These are phyloP conservation scores for Dactylonectria estremocensis DNA, from an alignment of 2,329 filamentous ascomycete genomes.

Conservation along the genomic window DNA sequence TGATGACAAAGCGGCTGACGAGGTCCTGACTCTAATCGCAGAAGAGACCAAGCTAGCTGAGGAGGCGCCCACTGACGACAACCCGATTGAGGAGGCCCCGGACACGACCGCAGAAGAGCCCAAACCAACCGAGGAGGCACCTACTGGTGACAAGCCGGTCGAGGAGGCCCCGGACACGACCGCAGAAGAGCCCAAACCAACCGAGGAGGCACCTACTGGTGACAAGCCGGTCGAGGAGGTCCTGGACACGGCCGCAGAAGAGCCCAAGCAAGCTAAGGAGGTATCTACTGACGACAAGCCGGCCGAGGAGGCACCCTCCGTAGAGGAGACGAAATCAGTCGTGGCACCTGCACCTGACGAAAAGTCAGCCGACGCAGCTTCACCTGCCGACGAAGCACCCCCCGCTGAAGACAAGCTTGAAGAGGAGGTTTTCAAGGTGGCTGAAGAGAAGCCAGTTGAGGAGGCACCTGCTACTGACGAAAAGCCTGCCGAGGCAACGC, in stretches of 20 bases:
- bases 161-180: slow-evolving; percentile 21
- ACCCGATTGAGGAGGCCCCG: slow-evolving; percentile 18
- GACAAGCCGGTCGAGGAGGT: slow-evolving; percentile 22
- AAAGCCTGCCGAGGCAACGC: slow-evolving; percentile 24
- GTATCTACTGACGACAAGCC: slow-evolving; percentile 29
- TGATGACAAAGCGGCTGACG: slow-evolving; percentile 20
- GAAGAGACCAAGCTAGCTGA: slow-evolving; percentile 26
- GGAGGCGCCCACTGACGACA: slow-evolving; percentile 18
- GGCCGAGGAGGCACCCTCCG: slow-evolving; percentile 27
- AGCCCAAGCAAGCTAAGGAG: slow-evolving; percentile 22
- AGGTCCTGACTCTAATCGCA: slow-evolving; percentile 15
- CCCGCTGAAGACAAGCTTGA: slow-evolving; percentile 10
- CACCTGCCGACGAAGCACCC: slow-evolving; percentile 27
- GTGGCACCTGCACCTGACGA: slow-evolving; percentile 6
- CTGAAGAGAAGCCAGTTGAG: slow-evolving; percentile 13
- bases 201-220: slow-evolving; percentile 16
- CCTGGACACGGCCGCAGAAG: slow-evolving; percentile 15
- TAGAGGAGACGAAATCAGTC: slow-evolving; percentile 13
- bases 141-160: slow-evolving; percentile 15
- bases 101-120: slow-evolving; percentile 21
- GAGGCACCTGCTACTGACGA: slow-evolving; percentile 7
- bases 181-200: slow-evolving; percentile 24
- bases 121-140: slow-evolving; percentile 17
- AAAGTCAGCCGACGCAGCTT: slow-evolving; percentile 24
- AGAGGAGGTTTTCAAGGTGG: too few relatives aligned